These are phyloP conservation scores for Xylaria sp. DNA, from an alignment of 2,329 filamentous ascomycete species.

Conservation along the genomic window DNA sequence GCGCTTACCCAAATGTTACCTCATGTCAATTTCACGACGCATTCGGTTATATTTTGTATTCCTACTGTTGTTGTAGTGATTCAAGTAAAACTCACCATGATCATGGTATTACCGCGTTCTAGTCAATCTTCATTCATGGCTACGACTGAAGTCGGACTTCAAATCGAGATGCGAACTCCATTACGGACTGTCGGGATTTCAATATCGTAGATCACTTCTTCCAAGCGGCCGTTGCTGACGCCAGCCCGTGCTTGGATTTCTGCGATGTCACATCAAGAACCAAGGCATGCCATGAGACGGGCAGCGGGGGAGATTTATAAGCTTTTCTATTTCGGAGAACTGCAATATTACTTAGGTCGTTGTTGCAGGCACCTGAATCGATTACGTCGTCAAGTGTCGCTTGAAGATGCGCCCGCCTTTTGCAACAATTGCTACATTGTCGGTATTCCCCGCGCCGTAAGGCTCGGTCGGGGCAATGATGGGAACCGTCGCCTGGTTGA, in stretches of 20 bases:
- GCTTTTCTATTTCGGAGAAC: background rate
- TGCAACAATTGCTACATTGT: background rate
- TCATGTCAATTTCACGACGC: background rate
- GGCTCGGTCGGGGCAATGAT: too few species aligned
- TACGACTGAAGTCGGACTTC: background rate
- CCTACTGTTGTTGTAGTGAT: too few species aligned
- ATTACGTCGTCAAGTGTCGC: background rate
- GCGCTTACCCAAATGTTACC: constrained; percentile 6
- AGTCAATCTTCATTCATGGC: background rate
- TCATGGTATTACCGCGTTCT: background rate
- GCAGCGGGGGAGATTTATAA: background rate
- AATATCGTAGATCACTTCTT: too few species aligned
- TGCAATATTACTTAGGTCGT: background rate
- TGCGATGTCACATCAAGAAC: background rate
- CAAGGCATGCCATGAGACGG: background rate
- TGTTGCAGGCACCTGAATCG: background rate
- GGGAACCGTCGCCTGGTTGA: too few species aligned
- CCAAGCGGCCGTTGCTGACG: background rate
- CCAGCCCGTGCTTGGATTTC: background rate
- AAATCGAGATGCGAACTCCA: background rate
- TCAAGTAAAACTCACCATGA: background rate
- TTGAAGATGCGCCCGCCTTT: background rate
- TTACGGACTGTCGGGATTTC: background rate
- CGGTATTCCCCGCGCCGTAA: background rate
- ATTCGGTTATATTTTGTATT: background rate